Evolutionary conservation across 345 rosid genomes (phyloP), one percentile per base, ranked within the genome.

Genomic region (Pistacia vera): DNA sequence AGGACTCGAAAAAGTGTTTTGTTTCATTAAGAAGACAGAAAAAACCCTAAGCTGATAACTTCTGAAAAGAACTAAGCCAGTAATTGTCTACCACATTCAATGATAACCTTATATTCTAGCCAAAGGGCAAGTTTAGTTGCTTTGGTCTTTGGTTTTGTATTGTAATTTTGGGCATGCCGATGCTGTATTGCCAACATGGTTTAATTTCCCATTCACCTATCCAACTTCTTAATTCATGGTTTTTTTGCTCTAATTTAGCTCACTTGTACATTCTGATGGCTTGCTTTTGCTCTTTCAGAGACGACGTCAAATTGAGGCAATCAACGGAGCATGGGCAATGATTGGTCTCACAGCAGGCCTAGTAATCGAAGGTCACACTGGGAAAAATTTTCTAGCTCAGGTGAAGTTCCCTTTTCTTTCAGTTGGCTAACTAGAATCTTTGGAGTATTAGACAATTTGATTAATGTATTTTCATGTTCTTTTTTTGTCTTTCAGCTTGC

Each of bases 251-350:
- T 30, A 14, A 11, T 51, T 30, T 46, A 54, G 54, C 30, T 58
- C 66, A 36, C 22, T 48, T 66, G 2, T 51, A n/a, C 4, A 12
- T 46, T 36, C 35, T 25, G 11, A 38, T 63, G n/a, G 20, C 16
- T 72, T 57, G 30, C 12, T 64, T 46, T 66, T 70, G 55, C 75
- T 25, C 25, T 48, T 73, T n/a, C 65, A 96, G 97, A 88, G 92
- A 77, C 84, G 84, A 73, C 92, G 92, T n/a, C 83, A 79, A 84
- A 89, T 91, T 67, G 99, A 96, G 73, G 98, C 99, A 20, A 90
- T 93, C 68, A 93, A 92, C 28, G 99, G 98, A 68, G 93, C 97
- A 0, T 96, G 97, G 97, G 97, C 97, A 56, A 87, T 91, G 94
- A 87, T 93, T 33, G 99, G 99, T 75, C 96, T 93, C 75, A 80